phyloP scores from a whole-genome alignment of 306 rosid genomes.

The Prunus mume region DNA sequence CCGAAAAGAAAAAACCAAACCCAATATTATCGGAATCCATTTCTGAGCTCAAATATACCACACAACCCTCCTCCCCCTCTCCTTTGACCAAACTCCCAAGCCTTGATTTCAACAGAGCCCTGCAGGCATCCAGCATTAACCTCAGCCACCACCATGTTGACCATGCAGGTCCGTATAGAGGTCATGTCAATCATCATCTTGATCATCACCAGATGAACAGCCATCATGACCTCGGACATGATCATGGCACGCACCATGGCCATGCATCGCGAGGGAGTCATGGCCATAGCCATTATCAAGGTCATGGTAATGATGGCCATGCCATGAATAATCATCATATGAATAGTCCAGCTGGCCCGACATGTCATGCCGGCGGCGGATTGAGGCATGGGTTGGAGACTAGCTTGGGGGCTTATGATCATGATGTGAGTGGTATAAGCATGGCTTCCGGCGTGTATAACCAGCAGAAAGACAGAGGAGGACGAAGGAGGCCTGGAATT shows the following conservation, averaged over 20 bases:
- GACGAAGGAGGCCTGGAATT: constrained; percentile 62
- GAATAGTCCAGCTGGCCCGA: background rate
- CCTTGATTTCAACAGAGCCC: constrained; percentile 55
- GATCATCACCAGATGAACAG: background rate
- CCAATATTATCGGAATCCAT: background rate
- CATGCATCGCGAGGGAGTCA: background rate
- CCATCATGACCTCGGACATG: constrained; percentile 1
- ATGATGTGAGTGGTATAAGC: constrained; percentile 40
- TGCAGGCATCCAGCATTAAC: constrained; percentile 33
- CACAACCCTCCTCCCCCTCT: background rate
- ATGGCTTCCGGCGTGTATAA: constrained; percentile 28
- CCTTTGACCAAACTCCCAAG: constrained; percentile 45
- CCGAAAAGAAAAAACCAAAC: constrained; percentile 24
- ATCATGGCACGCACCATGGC: background rate
- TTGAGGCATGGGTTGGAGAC: constrained; percentile 30
- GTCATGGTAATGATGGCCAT: background rate
- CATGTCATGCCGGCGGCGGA: background rate
- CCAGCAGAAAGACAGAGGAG: constrained; percentile 28
- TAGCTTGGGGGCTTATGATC: constrained; percentile 13
- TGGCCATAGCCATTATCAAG: background rate
- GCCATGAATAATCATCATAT: background rate
- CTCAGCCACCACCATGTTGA: background rate
- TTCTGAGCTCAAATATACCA: constrained; percentile 14
- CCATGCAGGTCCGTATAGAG: background rate
- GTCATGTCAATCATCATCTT: background rate